Evolutionary conservation across 805 yeast genomes (phyloP), one percentile per base, ranked within the genome.

Genomic region (Debaryomyces hansenii): DNA sequence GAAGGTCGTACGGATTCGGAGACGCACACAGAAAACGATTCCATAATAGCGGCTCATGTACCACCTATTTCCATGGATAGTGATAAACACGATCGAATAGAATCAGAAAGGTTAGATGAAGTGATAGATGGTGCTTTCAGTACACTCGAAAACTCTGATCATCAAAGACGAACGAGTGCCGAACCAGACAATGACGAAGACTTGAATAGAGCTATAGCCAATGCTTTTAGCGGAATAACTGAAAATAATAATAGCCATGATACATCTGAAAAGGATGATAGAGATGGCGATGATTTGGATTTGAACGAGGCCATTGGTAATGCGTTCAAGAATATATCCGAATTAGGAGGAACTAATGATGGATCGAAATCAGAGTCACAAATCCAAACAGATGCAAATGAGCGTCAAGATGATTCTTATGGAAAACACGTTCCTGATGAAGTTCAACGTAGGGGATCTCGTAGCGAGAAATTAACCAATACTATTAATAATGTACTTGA

Each of bases 281-380:
- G 27, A 24, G 27, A 24, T 24, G 27, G 10, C 2, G 27, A 5
- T 24, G 27, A 63, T 37, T 29, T 56, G 3, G 69, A 59, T 37
- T 56, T 67, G 21, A 65, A 67, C 47, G 58, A 56, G 38, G 75
- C 74, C 31, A 70, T 72, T 42, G 75, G 73, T 18, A 64, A 66
- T 52, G 77, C 72, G 2, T 67, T 72, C 47, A 60, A 39, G 35
- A 39, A 32, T 20, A 27, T 39, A n/a, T n/a, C 15, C 16, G 42
- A 20, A 16, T 15, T 35, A 8, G 20, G 20, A 10, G 24, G 16
- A 12, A 18, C 18, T 31, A 31, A 31, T 14, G 34, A 31, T n/a
- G 5, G 8, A 31, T 31, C 34, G 16, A 31, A 14, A 31, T 9
- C 34, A 8, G 34, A 31, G 11, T 12, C 34, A 9, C 34, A 12